Evolutionary conservation across 23 red algal species (phyloP), one percentile per base, ranked within the genome.

Genomic region (Gracilaria gracilis): DNA sequence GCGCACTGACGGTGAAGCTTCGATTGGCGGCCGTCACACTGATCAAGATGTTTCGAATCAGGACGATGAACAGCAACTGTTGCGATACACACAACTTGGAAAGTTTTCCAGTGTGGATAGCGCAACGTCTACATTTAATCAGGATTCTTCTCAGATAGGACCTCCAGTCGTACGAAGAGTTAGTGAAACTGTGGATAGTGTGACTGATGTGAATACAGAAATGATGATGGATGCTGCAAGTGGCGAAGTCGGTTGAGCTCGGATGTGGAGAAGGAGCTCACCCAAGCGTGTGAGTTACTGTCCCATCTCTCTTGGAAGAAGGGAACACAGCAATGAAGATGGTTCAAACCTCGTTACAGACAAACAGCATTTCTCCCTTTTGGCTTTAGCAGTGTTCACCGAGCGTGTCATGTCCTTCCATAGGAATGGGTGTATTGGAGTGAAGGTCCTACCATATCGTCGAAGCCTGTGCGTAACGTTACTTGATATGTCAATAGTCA

Each of bases 71-170:
- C 38, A 77, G 9, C 57, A 81, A 37, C 64, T 90, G 15, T 17
- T 71, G 59, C 71, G 48, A 49, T 81, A 80, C 28, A 77, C 72
- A 50, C 72, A 77, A 31, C 39, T 77, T 76, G 74, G 55, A 8
- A 89, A 90, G 74, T 71, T 81, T 67, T 90, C 87, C 20, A 90
- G 73, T 81, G 84, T 88, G 25, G 87, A 80, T 44, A 90, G 87
- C 70, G 87, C 87, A 11, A 80, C 71, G 39, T 90, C 87, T 20
- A 74, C 87, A 21, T 90, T 90, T 62, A 71, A 74, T 61, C 87
- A 49, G n/a, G 87, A 59, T 64, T 79, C 87, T 28, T 72, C 67
- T n/a, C 73, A 80, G 73, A 66, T 90, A 29, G 87, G 74, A 16
- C 70, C 65, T 0, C 67, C 74, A 2, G 73, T 57, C 39, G 87